Conservation (phyloP, 1,284 basidiomycete species). For the Puccinia polysora region DNA sequence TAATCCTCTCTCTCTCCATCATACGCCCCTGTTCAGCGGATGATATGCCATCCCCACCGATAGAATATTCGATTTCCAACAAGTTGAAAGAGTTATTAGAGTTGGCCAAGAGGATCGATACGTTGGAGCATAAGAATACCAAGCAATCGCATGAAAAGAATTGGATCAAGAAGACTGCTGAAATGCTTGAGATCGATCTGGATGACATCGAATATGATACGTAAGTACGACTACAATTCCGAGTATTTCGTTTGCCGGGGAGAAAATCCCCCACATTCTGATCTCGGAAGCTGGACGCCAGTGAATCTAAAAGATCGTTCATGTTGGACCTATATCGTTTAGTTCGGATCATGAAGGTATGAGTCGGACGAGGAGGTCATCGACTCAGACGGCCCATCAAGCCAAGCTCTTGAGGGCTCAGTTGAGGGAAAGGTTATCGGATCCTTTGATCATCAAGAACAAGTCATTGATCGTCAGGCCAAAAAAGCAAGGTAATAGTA, state of each 20-base stretch:
- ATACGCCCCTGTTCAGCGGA: slow-evolving; percentile 12
- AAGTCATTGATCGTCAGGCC: slow-evolving; percentile 8
- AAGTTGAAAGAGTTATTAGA: slow-evolving; percentile 75
- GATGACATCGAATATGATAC: slow-evolving; percentile 55
- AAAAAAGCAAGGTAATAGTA: neutral
- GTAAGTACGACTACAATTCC: no score
- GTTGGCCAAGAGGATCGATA: slow-evolving; percentile 82
- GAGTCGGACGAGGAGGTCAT: neutral
- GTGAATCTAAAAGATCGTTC: no score
- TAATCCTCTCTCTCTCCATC: neutral
- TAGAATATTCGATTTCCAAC: slow-evolving; percentile 79
- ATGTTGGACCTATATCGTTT: no score
- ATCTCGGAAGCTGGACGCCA: no score
- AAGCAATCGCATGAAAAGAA: slow-evolving; percentile 85
- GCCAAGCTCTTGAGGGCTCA: neutral
- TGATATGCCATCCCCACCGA: slow-evolving; percentile 68
- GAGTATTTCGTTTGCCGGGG: no score
- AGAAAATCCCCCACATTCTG: no score
- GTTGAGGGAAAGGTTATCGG: slow-evolving; percentile 18
- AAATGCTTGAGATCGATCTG: slow-evolving; percentile 87
- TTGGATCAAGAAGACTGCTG: slow-evolving; percentile 85
- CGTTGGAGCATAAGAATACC: slow-evolving; percentile 69
- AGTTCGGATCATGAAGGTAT: no score
- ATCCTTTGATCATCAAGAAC: slow-evolving; percentile 22
- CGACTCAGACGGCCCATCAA: neutral